Base-by-base conservation (phyloP, 306 rosid genomes). In the Heteromeles arbutifolia region DNA sequence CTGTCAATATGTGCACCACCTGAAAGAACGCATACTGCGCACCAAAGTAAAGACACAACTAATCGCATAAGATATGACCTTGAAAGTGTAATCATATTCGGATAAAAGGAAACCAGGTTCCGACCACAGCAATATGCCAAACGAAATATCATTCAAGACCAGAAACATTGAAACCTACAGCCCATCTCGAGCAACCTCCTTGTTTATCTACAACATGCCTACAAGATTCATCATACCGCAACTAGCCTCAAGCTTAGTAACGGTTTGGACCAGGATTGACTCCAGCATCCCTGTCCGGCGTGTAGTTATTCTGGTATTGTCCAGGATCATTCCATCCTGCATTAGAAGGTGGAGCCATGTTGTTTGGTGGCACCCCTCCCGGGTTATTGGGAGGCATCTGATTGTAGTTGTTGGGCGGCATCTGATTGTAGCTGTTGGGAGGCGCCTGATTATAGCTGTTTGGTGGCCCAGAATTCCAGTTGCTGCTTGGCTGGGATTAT, bases 241-340 rank as follows among this genome's bases (percentile, higher is more conserved):
- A 64, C 76, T 19, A 68, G 61, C 77, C 75, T 81, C 69, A 83
- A 17, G 43, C 67, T 41, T 19, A 19, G 53, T 79, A 78, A n/a
- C 82, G 74, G 72, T 85, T 86, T 45, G 83, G 72, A 68, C 85
- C 86, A 50, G 79, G 80, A 53, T 37, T 62, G 19, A 43, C 57
- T n/a, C 85, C 81, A 63, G 54, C 15, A 61, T 81, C 84, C 80
- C 85, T 69, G 70, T 52, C 68, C 43, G 85, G 87, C 7, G 72
- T 62, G 75, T 75, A 78, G 74, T 86, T 79, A 77, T 34, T 62
- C 79, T 82, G 85, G 68, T 81, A 64, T 8, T 79, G 57, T 9
- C 65, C 72, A 64, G 75, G 39, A 52, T 61, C 75, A 32, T 87
- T 73, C 96, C 95, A 87, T 56, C 87, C 88, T 26, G 82, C 84